These are phyloP conservation scores for Penicillium sclerotiorum DNA, from an alignment of 2,329 filamentous ascomycete genomes.

Conservation along the genomic window DNA sequence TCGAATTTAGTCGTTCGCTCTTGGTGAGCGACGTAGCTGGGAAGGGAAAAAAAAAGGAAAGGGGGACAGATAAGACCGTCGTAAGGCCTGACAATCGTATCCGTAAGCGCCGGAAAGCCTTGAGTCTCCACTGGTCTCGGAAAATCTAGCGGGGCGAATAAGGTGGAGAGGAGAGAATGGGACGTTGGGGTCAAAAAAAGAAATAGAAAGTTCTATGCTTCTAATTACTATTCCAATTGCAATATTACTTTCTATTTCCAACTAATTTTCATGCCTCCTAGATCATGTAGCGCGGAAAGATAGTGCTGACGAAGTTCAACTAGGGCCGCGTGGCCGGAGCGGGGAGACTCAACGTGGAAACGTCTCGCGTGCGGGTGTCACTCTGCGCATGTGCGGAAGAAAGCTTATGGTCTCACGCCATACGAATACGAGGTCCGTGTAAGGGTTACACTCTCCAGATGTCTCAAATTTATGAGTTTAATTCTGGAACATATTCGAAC, in stretches of 20 bases:
- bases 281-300: too few species aligned
- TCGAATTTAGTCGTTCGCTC: not conserved
- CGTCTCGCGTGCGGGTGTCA: conserved; percentile 15
- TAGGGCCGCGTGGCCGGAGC: conserved; percentile 6
- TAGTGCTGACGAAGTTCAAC: too few species aligned
- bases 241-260: too few species aligned
- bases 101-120: not conserved
- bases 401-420: too few species aligned
- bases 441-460: too few species aligned
- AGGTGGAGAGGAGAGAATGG: not conserved
- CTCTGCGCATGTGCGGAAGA: not conserved
- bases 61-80: conserved; percentile 1
- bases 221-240: too few species aligned
- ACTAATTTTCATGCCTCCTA: too few species aligned
- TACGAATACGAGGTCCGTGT: too few species aligned
- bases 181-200: not conserved
- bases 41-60: not conserved
- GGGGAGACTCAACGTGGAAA: conserved; percentile 18
- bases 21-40: not conserved
- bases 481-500: too few species aligned
- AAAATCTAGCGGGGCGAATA: not conserved
- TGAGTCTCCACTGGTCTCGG: not conserved
- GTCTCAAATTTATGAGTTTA: too few species aligned
- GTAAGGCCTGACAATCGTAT: not conserved
- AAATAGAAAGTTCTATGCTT: too few species aligned